Evolutionary conservation across 208 protist genomes (phyloP), one percentile per base, ranked within the genome.

Genomic region (Phytomonas francai): DNA sequence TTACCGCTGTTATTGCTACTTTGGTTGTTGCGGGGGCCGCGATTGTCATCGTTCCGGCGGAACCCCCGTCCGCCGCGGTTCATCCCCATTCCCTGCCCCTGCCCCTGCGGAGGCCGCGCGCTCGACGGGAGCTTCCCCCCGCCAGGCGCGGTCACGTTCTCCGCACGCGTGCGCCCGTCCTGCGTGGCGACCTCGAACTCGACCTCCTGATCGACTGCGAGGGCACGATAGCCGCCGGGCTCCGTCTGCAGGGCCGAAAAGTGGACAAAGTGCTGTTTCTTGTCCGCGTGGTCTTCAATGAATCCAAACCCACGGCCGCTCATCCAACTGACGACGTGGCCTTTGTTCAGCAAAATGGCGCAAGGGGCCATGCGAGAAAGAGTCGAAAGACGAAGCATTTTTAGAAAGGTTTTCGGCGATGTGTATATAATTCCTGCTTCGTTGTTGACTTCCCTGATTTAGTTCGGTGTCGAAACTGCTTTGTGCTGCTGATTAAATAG

Each of bases 221-320:
- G 87, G 27, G 88, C 71, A 73, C 88, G 86, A 72, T 89, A 95
- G 67, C 89, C 87, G 62, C 85, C 88, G 7, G 87, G 78, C 74
- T 97, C 92, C n/a, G 85, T 92, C 81, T 94, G 88, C 25, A 95
- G 78, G 28, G 87, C 88, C 31, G 88, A 92, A 73, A 94, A 95
- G 79, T 95, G 92, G 56, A 97, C 92, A 76, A 97, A 97, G 81
- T 94, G 87, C 74, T 95, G 88, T 76, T 89, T 88, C 82, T 97
- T 94, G 75, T 95, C 85, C 19, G 77, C 78, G 63, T 90, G 81
- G 67, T 97, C 92, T 73, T 94, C 88, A 67, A 97, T 83, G 58
- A 97, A 97, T 67, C 92, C 92, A 68, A 92, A 97, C 61, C 92
- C 92, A 62, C 88, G 89, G 59, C 86, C 85, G 65, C 81, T 87